phyloP scores from a whole-genome alignment of 2,329 filamentous ascomycete species.

The Cladophialophora chaetospira region DNA sequence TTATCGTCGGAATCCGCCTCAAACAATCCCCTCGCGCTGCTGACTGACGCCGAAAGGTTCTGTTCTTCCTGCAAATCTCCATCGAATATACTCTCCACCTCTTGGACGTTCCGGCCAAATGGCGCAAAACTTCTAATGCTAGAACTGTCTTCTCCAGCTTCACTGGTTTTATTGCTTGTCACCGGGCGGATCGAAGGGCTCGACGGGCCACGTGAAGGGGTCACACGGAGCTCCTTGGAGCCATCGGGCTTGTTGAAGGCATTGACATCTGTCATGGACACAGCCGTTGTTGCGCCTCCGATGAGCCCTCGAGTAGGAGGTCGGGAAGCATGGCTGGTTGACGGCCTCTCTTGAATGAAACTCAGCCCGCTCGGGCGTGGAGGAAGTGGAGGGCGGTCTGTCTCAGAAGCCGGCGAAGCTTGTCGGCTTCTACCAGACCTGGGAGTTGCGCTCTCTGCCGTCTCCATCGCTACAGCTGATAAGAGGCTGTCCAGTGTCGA shows the following conservation, averaged over 20 bases:
- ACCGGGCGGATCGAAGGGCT: constrained; percentile 39
- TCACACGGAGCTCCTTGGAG: constrained; percentile 62
- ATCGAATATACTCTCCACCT: constrained; percentile 79
- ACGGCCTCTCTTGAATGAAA: constrained; percentile 34
- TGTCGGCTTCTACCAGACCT: not conserved
- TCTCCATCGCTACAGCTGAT: not conserved
- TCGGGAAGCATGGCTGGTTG: constrained; percentile 35
- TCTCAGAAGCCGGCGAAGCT: constrained; percentile 34
- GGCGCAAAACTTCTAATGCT: constrained; percentile 55
- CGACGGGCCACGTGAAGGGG: constrained; percentile 43
- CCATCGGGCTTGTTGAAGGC: constrained; percentile 73
- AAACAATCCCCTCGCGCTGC: constrained; percentile 37
- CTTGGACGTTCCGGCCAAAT: constrained; percentile 63
- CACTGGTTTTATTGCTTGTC: constrained; percentile 51
- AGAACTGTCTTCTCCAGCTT: constrained; percentile 50
- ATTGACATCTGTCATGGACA: constrained; percentile 79
- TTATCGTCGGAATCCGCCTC: constrained; percentile 24
- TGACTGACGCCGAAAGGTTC: constrained; percentile 42
- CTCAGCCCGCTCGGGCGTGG: constrained; percentile 44
- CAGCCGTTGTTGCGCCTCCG: constrained; percentile 77
- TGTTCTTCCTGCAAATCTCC: constrained; percentile 57
- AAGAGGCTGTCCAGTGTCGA: constrained; percentile 12
- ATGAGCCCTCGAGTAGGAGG: constrained; percentile 43
- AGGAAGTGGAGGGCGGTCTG: constrained; percentile 48
- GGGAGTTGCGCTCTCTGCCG: not conserved